These are phyloP conservation scores for Backusella westeae DNA, from an alignment of 192 early-diverging fungal species.

Conservation along the genomic window DNA sequence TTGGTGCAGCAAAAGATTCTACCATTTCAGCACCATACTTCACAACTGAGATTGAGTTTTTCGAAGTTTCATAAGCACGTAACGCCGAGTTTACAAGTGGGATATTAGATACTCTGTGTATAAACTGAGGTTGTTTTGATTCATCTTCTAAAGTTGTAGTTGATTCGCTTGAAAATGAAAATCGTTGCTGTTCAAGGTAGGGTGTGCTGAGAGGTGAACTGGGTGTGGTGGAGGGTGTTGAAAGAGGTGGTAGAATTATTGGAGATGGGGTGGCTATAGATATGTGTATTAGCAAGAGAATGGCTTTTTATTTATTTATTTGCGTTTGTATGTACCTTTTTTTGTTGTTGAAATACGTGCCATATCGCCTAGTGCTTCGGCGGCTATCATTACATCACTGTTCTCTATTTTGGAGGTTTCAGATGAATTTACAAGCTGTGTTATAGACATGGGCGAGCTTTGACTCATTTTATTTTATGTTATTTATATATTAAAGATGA, in stretches of 20 bases:
- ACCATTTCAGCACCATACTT: constrained; percentile 76
- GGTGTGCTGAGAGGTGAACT: constrained; percentile 12
- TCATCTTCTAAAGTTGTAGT: background rate
- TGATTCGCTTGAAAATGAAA: constrained; percentile 13
- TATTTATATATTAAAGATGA: background rate
- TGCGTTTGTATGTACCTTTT: background rate
- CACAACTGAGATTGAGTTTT: constrained; percentile 56
- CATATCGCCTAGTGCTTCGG: constrained; percentile 31
- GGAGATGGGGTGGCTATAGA: background rate
- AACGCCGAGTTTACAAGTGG: constrained; percentile 76
- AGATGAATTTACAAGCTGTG: constrained; percentile 17
- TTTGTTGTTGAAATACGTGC: constrained; percentile 6
- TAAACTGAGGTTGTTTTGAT: constrained; percentile 12
- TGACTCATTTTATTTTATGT: background rate
- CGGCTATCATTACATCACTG: constrained; percentile 35
- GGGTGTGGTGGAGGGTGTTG: constrained; percentile 5
- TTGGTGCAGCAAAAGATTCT: constrained; percentile 72
- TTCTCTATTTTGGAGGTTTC: constrained; percentile 12
- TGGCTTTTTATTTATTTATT: too few species aligned
- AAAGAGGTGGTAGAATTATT: background rate
- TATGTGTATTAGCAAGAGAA: too few species aligned
- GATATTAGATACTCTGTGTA: constrained; percentile 34
- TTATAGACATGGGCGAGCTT: constrained; percentile 26
- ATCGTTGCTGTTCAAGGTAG: background rate
- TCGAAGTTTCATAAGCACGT: constrained; percentile 63